Evolutionary conservation across 2,329 filamentous ascomycete genomes (phyloP), one percentile per base, ranked within the genome.

Genomic region (Botryotinia calthae): DNA sequence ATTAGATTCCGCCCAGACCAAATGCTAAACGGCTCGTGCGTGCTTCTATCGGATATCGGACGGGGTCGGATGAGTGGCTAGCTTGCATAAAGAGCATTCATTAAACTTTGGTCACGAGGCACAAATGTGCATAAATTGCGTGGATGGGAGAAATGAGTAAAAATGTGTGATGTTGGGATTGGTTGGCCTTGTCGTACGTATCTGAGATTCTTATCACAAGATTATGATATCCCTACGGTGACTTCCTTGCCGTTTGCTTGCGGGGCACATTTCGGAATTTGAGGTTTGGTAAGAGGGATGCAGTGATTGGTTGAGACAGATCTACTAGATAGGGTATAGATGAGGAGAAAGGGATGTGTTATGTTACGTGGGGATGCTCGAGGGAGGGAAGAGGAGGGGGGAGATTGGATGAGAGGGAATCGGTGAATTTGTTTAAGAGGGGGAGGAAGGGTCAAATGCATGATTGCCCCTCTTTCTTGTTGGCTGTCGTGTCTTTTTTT

Each of bases 101-200:
- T 54, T 5, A 18, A 54, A 12, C 22, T 34, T 37, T 48, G 20
- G 56, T 62, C 64, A 65, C 63, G 28, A 51, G 63, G 28, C 42
- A 25, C 28, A 14, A 51, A 18, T 51, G 37, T 54, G 64, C 64
- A 54, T 54, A 37, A 66, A 66, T n/a, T 31, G 25, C 8, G 34
- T 37, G 12, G 31, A 46, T 44, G 37, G 59, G 6, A 12, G 14
- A 42, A 28, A 44, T 20, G 61, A 12, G 61, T 25, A 44, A 20
- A 63, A 56, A 51, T 37, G 65, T 68, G 65, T 51, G 22, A 20
- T 46, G 34, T 28, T 20, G 31, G 28, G 34, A 66, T 66, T 68
- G 48, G 48, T n/a, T 28, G 64, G 16, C 9, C 34, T 54, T 3
- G 31, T 54, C 10, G 44, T 67, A 25, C 31, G 22, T 40, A 12